A percentile compares a stretch with the other conserved stretches of the same genome.
Conservation (phyloP, 2,329 filamentous ascomycete species). For the Pseudogymnoascus sp. region DNA sequence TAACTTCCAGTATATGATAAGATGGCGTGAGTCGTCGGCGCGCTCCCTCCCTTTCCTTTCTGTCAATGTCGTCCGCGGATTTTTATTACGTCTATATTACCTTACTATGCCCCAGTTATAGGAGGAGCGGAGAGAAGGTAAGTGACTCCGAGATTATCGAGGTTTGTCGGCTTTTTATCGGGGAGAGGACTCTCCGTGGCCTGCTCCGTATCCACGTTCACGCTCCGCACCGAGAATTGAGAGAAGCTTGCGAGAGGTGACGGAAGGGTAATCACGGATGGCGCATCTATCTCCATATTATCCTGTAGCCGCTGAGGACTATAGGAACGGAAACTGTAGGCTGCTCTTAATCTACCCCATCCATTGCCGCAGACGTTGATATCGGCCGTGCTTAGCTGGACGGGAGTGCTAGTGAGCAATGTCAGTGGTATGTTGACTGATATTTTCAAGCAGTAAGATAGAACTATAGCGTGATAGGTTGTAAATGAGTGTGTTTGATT, state of each 20-base stretch:
- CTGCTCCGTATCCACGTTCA: not conserved
- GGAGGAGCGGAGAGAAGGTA: not conserved
- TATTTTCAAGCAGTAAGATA: no score
- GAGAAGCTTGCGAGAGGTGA: not conserved
- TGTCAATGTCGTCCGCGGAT: not conserved
- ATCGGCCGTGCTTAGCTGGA: not conserved
- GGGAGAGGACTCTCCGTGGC: not conserved
- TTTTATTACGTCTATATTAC: not conserved
- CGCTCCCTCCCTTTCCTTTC: not conserved
- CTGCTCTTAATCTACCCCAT: no score
- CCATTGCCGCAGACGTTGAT: no score
- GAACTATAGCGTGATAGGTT: no score
- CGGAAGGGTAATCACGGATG: not conserved
- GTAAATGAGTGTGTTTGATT: no score
- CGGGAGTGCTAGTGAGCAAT: no score
- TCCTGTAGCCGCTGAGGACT: not conserved
- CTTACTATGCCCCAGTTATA: not conserved
- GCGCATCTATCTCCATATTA: not conserved
- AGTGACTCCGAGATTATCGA: not conserved
- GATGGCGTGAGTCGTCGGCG: not conserved
- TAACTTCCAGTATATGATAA: not conserved
- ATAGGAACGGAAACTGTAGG: not conserved
- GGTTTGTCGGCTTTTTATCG: not conserved
- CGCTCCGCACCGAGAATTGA: not conserved
- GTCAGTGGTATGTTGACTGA: no score